Base-by-base conservation (phyloP, 225 moss, liverwort and hornwort species). In the Neckera pumila region DNA sequence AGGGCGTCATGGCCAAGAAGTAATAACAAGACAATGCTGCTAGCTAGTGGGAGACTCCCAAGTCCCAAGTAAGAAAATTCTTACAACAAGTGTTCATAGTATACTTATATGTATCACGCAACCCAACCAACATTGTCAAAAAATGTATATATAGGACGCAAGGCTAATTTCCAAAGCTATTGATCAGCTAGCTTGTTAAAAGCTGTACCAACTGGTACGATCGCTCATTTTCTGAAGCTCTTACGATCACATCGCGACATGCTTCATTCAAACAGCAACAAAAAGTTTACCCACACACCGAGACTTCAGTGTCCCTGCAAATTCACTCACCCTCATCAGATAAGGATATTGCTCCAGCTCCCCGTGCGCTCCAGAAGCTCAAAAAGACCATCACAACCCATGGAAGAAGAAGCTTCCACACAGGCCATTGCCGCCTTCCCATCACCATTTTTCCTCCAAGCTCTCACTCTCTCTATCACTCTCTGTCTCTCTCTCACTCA, bases 251-350 rank as follows among this genome's bases (percentile, higher is more conserved):
- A 49, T 62, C 21, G 49, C 49, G 36, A 79, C 78, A n/a, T 53
- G 42, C 54, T 53, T 31, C 65, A 62, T 62, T 76, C 80, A 7
- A 15, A 70, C n/a, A 22, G 12, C 62, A 45, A 74, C 63, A 59
- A 58, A 51, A 74, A 47, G 47, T 54, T 83, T 36, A 38, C 30
- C 20, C 9, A 9, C 83, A 40, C 33, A 7, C 28, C 21, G 27
- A 51, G 45, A 60, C 74, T 12, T 57, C 33, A 47, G 25, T 23
- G 47, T 49, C 63, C 76, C 77, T 33, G 25, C 42, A 66, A 88
- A 88, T 87, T 75, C 88, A 87, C 92, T 91, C 70, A 93, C 93
- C 93, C 90, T 93, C 93, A 70, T 93, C 93, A 40, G 90, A 78
- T 36, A 93, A 86, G 53, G 92, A 93, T 58, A 93, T 86, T 40